These are phyloP conservation scores for Protomyces lactucae-debilis DNA, from an alignment of 1,139 yeast genomes.

Conservation along the genomic window DNA sequence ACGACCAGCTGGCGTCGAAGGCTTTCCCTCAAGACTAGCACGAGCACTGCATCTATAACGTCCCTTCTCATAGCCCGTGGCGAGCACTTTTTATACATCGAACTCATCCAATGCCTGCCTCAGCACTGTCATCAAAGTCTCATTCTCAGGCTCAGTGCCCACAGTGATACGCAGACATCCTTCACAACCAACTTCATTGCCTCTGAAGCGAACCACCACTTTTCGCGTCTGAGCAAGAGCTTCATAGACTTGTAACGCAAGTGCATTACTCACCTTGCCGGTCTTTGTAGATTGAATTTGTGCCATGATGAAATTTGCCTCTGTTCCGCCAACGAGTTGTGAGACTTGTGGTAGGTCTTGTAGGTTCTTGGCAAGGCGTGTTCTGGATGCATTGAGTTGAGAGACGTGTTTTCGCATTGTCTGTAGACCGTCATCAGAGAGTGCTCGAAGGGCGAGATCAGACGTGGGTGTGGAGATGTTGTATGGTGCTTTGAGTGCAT, in stretches of 20 bases:
- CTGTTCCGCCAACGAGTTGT: slow-evolving; percentile 74
- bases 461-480: slow-evolving; percentile 83
- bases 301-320: slow-evolving; percentile 75
- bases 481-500: slow-evolving; percentile 93
- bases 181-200: slow-evolving; percentile 77
- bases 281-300: slow-evolving; percentile 56
- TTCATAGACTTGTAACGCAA: slow-evolving; percentile 63
- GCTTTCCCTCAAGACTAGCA: slow-evolving; percentile 14
- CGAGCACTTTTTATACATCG: background rate
- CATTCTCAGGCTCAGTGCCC: slow-evolving; percentile 76
- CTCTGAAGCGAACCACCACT: slow-evolving; percentile 87
- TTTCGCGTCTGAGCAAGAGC: slow-evolving; percentile 64
- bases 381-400: slow-evolving; percentile 54
- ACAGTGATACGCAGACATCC: slow-evolving; percentile 84
- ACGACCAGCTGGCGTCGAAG: slow-evolving; percentile 17
- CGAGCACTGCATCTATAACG: background rate
- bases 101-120: slow-evolving; percentile 3
- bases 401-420: slow-evolving; percentile 56
- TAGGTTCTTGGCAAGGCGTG: slow-evolving; percentile 51
- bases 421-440: slow-evolving; percentile 53
- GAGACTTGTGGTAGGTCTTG: slow-evolving; percentile 59
- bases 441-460: slow-evolving; percentile 67
- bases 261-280: slow-evolving; percentile 62
- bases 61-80: background rate
- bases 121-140: slow-evolving; percentile 44